Evolutionary conservation across 345 rosid genomes (phyloP), one percentile per base, ranked within the genome.

Genomic region (Xanthoceras sorbifolium): DNA sequence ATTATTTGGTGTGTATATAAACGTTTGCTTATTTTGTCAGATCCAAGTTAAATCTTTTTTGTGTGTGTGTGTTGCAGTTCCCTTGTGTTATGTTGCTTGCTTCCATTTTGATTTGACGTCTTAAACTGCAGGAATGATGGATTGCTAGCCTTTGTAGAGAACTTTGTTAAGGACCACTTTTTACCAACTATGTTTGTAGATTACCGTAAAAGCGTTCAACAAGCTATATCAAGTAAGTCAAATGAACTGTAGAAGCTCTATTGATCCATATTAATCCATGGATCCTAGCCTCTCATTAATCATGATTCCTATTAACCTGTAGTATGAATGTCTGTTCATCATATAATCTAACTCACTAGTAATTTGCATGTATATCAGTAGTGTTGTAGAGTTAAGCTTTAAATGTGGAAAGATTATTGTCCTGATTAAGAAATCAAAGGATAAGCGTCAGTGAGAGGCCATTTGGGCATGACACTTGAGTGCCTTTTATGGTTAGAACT

Each of bases 121-220:
- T 34, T 15, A 65, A 71, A 78, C 32, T 82, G 83, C 89, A 96
- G 98, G 86, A 96, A 90, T 83, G 99, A 96, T 85, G 99, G 98
- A 83, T 86, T 96, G 87, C 90, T 92, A 62, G 80, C 94, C 73
- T 96, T 96, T 84, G 87, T 95, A 82, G 99, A 96, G 87, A 96
- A 94, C 88, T 92, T 96, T 82, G 90, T 92, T 75, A 94, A 96
- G 91, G 99, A 96, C 81, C 99, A 94, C 84, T 88, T 96, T 79
- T 84, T 94, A 66, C 99, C 99, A 67, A 92, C 98, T 40, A 91
- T 96, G 95, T 94, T 94, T 80, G 98, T 92, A 77, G 99, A 96
- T 84, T 96, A 96, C 77, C 89, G 99, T 67, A 96, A 96, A 86
- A 93, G 97, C 50, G 97, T 96, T 76, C 99, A 96, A 73, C 98